Evolutionary conservation across 352 stramenopile genomes (phyloP), one percentile per base, ranked within the genome.

Genomic region (Saprolegnia diclina): DNA sequence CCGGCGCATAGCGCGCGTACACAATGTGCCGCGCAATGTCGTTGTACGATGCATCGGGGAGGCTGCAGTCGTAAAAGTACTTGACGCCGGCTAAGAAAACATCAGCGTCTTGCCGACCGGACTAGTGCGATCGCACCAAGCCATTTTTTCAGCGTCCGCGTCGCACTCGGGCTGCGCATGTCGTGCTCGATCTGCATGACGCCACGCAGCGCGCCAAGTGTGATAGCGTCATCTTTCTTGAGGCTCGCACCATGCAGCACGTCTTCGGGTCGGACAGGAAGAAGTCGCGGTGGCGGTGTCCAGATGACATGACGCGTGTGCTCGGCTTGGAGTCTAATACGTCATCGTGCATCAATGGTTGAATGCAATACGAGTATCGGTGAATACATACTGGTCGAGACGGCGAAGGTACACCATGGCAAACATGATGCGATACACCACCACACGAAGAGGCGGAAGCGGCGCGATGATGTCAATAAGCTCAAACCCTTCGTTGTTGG

Each of bases 121-220:
- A 16, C 52, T 38, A 7, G 16, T 45, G 7, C 38, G 52, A 38
- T 16, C 13, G 16, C 50, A 7, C 63, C 48, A 22, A 91, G 73
- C 83, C 83, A 91, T 45, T 83, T 82, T 42, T 82, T 87, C 52
- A 91, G 79, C 59, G 84, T 70, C 0, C 80, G 83, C 13, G 86
- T 56, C 35, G 88, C 82, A 9, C 67, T 64, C 10, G 71, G 61
- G 18, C 81, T 72, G 0, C 83, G 79, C 21, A 72, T 56, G 14
- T 83, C 67, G 19, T 73, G 71, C 21, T 77, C 16, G 11, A 83
- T 56, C 21, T 82, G 75, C 0, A 91, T 74, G 10, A 77, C 72
- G 29, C 77, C 42, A 21, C 74, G 72, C 32, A 90, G 74, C 0
- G 50, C 42, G 6, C 11, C 42, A 11, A 65, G 45, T 1, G 32